A percentile compares a stretch with the other conserved stretches of the same genome.
Evolutionary conservation across 371 early-diverging fungal species (phyloP).

Genomic region (Thermomucor indicae-seudaticae): DNA sequence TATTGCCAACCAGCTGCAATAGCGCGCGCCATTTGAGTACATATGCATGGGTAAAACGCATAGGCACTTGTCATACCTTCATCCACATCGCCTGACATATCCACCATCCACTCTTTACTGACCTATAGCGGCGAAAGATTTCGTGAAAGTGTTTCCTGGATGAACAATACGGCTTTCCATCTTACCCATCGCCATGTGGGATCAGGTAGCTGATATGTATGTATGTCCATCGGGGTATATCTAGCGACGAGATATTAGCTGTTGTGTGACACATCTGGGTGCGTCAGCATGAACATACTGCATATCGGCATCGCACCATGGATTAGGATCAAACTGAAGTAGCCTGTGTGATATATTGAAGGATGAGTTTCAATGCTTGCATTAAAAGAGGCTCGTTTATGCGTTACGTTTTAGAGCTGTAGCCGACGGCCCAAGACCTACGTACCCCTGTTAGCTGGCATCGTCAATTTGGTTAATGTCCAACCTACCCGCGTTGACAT

Average conservation of each 20-base stretch:
- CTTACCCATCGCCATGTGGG: constrained; percentile 65
- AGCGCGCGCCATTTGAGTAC: neutral
- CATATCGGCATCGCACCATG: constrained; percentile 57
- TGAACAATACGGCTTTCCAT: neutral
- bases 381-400: neutral
- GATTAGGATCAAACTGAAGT: constrained; percentile 56
- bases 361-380: neutral
- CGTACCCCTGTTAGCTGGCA: neutral
- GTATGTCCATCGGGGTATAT: constrained; percentile 51
- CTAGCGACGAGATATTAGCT: constrained; percentile 9
- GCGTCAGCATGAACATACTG: constrained; percentile 14
- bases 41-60: too few relatives aligned
- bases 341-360: constrained; percentile 19
- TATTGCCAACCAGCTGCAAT: constrained; percentile 48
- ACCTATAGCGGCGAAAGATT: constrained; percentile 8
- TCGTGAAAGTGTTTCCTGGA: neutral
- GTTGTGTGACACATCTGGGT: neutral
- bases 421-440: constrained; percentile 54
- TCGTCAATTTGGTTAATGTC: neutral
- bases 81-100: constrained; percentile 68
- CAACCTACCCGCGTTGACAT: constrained; percentile 51
- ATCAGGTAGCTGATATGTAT: constrained; percentile 53
- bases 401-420: constrained; percentile 51
- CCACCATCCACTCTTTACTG: constrained; percentile 59
- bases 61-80: constrained; percentile 30